A percentile compares a stretch with the other conserved stretches of the same genome.
These are phyloP conservation scores for Termitomyces bulborhizus DNA, from an alignment of 768 basidiomycete species.

Conservation along the genomic window DNA sequence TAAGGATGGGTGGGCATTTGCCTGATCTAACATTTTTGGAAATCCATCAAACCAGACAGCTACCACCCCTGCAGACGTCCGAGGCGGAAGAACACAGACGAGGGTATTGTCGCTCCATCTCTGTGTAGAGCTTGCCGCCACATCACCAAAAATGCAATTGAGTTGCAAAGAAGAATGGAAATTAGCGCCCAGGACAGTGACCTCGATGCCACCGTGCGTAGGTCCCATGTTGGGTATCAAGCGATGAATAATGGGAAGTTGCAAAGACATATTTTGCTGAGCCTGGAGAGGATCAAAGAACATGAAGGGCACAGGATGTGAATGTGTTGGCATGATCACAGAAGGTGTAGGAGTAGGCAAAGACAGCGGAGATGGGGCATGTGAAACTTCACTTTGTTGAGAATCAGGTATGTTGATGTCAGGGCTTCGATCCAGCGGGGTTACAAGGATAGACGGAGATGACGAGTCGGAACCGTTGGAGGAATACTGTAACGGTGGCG, in stretches of 20 bases:
- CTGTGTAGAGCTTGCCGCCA: constrained; percentile 75
- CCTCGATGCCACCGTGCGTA: constrained; percentile 89
- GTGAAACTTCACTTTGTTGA: constrained; percentile 17
- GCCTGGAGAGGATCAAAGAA: constrained; percentile 52
- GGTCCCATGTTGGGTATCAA: constrained; percentile 83
- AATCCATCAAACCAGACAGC: constrained; percentile 85
- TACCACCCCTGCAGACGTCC: constrained; percentile 76
- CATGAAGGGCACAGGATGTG: constrained; percentile 50
- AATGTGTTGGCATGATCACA: constrained; percentile 23
- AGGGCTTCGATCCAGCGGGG: constrained; percentile 35
- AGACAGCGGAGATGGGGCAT: constrained; percentile 22
- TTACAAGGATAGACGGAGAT: constrained; percentile 38
- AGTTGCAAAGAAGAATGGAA: constrained; percentile 72
- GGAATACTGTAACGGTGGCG: constrained; percentile 30
- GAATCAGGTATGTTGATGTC: constrained; percentile 34
- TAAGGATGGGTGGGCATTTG: constrained; percentile 45
- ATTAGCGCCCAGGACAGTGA: constrained; percentile 88
- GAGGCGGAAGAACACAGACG: constrained; percentile 86
- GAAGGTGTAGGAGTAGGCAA: constrained; percentile 17
- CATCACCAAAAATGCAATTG: constrained; percentile 82
- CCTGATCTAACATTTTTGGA: constrained; percentile 49
- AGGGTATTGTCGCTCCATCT: constrained; percentile 92
- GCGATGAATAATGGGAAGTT: constrained; percentile 73
- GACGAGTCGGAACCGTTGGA: constrained; percentile 40
- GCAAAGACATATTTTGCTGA: constrained; percentile 40